Evolutionary conservation across 768 basidiomycete species (phyloP).

Genomic region (Serendipita sp.): DNA sequence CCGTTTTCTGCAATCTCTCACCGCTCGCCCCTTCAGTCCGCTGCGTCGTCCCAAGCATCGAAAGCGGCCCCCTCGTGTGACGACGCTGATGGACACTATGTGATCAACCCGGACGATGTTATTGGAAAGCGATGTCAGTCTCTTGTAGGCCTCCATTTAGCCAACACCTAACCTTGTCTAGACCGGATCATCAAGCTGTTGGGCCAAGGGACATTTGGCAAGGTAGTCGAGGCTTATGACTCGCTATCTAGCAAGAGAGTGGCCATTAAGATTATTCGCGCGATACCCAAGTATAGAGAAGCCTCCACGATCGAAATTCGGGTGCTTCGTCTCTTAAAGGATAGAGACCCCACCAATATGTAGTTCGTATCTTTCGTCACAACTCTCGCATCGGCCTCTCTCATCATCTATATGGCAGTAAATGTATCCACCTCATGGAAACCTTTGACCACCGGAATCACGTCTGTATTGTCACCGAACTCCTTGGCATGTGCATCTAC

Average conservation of each 20-base stretch:
- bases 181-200: constrained; percentile 83
- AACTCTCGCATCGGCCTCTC: constrained; percentile 9
- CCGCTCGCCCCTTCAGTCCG: constrained; percentile 8
- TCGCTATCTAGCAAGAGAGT: constrained; percentile 57
- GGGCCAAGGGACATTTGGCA: constrained; percentile 97
- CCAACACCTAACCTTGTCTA: constrained; percentile 19
- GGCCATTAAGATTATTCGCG: constrained; percentile 97
- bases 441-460: constrained; percentile 97
- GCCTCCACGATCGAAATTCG: constrained; percentile 96
- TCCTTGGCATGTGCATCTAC: constrained; percentile 94
- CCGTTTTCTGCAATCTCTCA: constrained; percentile 17
- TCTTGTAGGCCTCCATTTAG: constrained; percentile 2
- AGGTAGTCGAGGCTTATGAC: constrained; percentile 89
- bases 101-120: constrained; percentile 80
- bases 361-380: constrained; percentile 41
- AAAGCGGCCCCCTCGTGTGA: constrained; percentile 65
- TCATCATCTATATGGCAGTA: constrained; percentile 33
- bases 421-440: constrained; percentile 90
- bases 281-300: constrained; percentile 96
- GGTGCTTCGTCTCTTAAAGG: constrained; percentile 80
- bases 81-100: constrained; percentile 98
- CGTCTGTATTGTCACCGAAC: constrained; percentile 89
- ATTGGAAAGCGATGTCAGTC: constrained; percentile 69
- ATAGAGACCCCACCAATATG: constrained; percentile 70
- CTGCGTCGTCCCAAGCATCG: constrained; percentile 32